A percentile compares a stretch with the other conserved stretches of the same genome.
Conservation (phyloP, 129 eudicot species). For the Centaurea solstitialis region DNA sequence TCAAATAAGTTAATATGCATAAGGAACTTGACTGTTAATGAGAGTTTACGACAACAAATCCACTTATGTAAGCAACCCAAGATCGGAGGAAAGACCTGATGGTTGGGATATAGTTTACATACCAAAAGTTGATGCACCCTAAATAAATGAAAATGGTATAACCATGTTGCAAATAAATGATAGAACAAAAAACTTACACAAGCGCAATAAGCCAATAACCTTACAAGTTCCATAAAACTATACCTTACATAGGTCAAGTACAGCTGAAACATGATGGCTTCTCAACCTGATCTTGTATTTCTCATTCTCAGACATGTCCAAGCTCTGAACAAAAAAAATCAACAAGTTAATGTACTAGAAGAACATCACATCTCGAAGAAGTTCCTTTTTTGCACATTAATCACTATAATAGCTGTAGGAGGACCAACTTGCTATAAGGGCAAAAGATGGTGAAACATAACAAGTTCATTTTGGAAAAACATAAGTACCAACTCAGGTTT, state of each 20-base stretch:
- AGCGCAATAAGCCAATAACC: not conserved
- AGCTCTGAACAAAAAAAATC: conserved; percentile 49
- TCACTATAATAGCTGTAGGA: conserved; percentile 6
- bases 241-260: conserved; percentile 88
- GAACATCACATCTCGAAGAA: conserved; percentile 6
- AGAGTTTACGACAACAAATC: not conserved
- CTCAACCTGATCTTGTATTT: conserved; percentile 62
- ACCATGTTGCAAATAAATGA: not conserved
- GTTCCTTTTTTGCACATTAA: not conserved
- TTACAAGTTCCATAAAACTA: conserved; percentile 1
- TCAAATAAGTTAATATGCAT: not conserved
- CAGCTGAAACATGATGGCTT: conserved; percentile 80
- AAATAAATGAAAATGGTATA: not conserved
- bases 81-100: not conserved
- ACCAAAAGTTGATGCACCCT: not conserved
- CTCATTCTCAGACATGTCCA: conserved; percentile 64
- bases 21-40: not conserved
- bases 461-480: not conserved
- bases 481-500: not conserved
- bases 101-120: not conserved
- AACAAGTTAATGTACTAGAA: not conserved
- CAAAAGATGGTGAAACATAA: not conserved
- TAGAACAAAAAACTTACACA: not conserved
- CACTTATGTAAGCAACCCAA: not conserved
- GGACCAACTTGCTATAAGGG: not conserved